Percentiles rank a stretch among this genome's conserved stretches.
These are phyloP conservation scores for Rhizopus sp. DNA, from an alignment of 371 early-diverging fungal species.

Conservation along the genomic window DNA sequence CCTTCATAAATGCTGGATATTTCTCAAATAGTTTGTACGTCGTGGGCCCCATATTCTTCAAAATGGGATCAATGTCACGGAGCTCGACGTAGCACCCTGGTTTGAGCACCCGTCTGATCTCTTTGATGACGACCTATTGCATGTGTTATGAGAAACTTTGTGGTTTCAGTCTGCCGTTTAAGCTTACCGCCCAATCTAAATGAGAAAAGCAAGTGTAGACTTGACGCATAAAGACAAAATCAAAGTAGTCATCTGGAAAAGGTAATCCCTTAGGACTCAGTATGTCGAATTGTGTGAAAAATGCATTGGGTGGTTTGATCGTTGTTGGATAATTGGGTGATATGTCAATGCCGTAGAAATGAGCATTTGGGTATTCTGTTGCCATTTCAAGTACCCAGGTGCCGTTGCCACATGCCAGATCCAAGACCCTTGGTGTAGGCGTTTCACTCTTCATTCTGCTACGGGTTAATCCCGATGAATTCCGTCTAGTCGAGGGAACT, in stretches of 20 bases:
- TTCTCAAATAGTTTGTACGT: slow-evolving; percentile 27
- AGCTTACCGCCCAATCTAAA: slow-evolving; percentile 37
- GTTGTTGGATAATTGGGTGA: slow-evolving; percentile 36
- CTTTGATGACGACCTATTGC: slow-evolving; percentile 22
- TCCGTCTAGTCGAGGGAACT: slow-evolving; percentile 5
- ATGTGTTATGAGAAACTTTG: neutral
- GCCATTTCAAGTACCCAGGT: slow-evolving; percentile 43
- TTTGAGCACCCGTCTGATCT: slow-evolving; percentile 46
- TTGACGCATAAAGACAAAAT: slow-evolving; percentile 51
- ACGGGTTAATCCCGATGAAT: slow-evolving; percentile 7
- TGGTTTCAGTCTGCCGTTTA: neutral
- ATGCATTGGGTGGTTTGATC: slow-evolving; percentile 37
- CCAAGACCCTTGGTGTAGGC: slow-evolving; percentile 29
- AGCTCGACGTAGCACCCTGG: slow-evolving; percentile 60
- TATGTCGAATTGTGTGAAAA: slow-evolving; percentile 24
- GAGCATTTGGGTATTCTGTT: slow-evolving; percentile 25
- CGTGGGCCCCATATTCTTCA: slow-evolving; percentile 53
- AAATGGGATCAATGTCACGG: slow-evolving; percentile 52
- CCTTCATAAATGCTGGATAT: slow-evolving; percentile 10
- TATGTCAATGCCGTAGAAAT: slow-evolving; percentile 42
- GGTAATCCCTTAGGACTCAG: slow-evolving; percentile 30
- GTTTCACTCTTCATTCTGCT: slow-evolving; percentile 2
- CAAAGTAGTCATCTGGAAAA: slow-evolving; percentile 20
- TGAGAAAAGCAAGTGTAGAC: slow-evolving; percentile 41
- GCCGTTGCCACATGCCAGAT: slow-evolving; percentile 40